These are phyloP conservation scores for Xylaria curta DNA, from an alignment of 495 filamentous ascomycete species.

Conservation along the genomic window DNA sequence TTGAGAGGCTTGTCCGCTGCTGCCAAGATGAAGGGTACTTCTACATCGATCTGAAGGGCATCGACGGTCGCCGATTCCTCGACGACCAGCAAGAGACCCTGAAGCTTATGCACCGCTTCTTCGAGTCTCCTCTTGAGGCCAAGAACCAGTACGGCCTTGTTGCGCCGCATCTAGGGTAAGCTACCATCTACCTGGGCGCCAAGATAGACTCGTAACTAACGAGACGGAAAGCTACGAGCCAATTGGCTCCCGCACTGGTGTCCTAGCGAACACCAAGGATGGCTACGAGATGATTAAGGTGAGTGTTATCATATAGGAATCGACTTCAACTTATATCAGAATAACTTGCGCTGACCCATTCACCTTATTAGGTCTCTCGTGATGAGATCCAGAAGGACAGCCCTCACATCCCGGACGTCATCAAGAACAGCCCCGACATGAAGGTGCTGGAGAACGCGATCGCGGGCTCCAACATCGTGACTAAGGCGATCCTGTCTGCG, in stretches of 20 bases:
- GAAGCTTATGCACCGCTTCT: constrained; percentile 60
- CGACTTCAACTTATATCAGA: constrained; percentile 12
- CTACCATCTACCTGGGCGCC: constrained; percentile 19
- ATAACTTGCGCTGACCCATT: not conserved
- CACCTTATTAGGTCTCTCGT: constrained; percentile 41
- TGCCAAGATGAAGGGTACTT: constrained; percentile 62
- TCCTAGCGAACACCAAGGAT: constrained; percentile 56
- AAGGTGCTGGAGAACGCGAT: constrained; percentile 53
- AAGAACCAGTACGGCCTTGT: constrained; percentile 58
- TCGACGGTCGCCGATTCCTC: constrained; percentile 55
- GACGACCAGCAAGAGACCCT: constrained; percentile 55
- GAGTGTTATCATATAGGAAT: constrained; percentile 9
- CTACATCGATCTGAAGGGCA: constrained; percentile 59
- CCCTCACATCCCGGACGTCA: constrained; percentile 49
- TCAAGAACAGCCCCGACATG: constrained; percentile 58
- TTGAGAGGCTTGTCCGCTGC: constrained; percentile 55
- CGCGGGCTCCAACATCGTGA: constrained; percentile 56
- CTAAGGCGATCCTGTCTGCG: constrained; percentile 57
- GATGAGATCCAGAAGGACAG: constrained; percentile 56
- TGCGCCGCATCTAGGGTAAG: constrained; percentile 51
- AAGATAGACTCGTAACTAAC: constrained; percentile 23
- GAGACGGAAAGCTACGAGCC: constrained; percentile 55
- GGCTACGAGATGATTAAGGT: constrained; percentile 64
- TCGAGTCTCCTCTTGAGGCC: constrained; percentile 54
- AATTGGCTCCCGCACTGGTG: constrained; percentile 56